Evolutionary conservation across 129 eudicot genomes (phyloP).

Genomic region (Lactuca saligna): DNA sequence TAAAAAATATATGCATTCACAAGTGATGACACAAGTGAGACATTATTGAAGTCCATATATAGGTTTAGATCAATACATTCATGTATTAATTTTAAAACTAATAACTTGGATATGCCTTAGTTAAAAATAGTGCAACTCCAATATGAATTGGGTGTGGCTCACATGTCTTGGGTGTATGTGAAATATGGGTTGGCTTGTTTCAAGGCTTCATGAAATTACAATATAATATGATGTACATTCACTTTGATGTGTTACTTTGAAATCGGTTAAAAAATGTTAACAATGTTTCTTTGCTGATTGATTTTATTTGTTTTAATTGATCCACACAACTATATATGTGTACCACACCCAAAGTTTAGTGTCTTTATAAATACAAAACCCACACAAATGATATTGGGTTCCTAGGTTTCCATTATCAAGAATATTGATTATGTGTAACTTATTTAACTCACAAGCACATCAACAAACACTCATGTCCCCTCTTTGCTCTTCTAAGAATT

Average conservation of each 20-base stretch:
- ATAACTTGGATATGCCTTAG: conserved; percentile 10
- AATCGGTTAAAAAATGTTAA: background rate
- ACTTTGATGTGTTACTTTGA: conserved; percentile 2
- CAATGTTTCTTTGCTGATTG: too few relatives aligned
- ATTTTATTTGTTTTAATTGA: background rate
- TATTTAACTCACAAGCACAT: background rate
- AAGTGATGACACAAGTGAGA: background rate
- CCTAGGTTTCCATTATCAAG: background rate
- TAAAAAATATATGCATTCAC: background rate
- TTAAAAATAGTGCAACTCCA: background rate
- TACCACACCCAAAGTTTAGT: conserved; percentile 7
- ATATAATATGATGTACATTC: conserved; percentile 6
- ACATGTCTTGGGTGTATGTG: background rate
- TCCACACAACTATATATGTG: background rate
- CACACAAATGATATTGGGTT: background rate
- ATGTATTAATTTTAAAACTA: background rate
- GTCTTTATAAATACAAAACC: background rate
- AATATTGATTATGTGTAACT: background rate
- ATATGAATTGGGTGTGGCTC: too few relatives aligned
- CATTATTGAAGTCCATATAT: background rate
- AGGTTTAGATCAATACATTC: background rate
- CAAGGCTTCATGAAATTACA: background rate
- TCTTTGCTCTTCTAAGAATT: background rate
- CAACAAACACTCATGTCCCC: background rate
- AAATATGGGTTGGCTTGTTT: background rate